Percentiles rank a stretch among this genome's conserved stretches.
Evolutionary conservation across 2,329 filamentous ascomycete species (phyloP).

Genomic region (Fusarium robinianum): DNA sequence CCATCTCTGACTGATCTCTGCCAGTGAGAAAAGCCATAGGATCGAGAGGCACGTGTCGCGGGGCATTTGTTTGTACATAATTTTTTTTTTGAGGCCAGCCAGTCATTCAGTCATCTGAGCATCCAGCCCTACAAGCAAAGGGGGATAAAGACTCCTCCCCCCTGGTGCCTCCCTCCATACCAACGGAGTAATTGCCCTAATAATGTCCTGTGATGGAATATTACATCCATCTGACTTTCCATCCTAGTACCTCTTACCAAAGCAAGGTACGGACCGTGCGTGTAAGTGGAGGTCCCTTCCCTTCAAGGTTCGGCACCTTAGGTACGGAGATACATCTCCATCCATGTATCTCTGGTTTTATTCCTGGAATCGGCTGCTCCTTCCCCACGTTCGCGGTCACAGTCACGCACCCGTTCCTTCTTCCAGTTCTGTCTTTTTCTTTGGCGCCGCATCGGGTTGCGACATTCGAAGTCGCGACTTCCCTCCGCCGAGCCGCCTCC

Average conservation of each 20-base stretch:
- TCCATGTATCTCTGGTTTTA: conserved; percentile 5
- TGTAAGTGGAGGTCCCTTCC: conserved; percentile 2
- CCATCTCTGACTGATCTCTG: too few relatives aligned
- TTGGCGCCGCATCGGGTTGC: conserved; percentile 21
- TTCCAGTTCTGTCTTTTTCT: conserved; percentile 10
- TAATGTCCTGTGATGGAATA: too few relatives aligned
- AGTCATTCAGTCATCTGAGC: too few relatives aligned
- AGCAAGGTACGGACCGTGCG: too few relatives aligned
- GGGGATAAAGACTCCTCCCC: background rate
- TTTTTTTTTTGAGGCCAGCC: too few relatives aligned
- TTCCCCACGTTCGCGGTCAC: conserved; percentile 18
- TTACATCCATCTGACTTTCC: background rate
- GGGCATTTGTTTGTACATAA: conserved; percentile 10
- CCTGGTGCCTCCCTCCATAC: background rate
- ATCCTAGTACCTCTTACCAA: background rate
- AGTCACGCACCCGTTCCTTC: conserved; percentile 8
- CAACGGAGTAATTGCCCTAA: too few relatives aligned
- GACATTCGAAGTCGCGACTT: conserved; percentile 18
- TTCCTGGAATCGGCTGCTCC: conserved; percentile 17
- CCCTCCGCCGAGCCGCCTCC: conserved; percentile 8
- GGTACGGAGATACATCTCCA: background rate
- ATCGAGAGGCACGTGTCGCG: conserved; percentile 29
- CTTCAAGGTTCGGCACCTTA: conserved; percentile 4
- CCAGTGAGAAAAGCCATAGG: too few relatives aligned
- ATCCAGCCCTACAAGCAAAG: too few relatives aligned